Evolutionary conservation across 2,329 filamentous ascomycete species (phyloP).

Genomic region (Colletotrichum horii): DNA sequence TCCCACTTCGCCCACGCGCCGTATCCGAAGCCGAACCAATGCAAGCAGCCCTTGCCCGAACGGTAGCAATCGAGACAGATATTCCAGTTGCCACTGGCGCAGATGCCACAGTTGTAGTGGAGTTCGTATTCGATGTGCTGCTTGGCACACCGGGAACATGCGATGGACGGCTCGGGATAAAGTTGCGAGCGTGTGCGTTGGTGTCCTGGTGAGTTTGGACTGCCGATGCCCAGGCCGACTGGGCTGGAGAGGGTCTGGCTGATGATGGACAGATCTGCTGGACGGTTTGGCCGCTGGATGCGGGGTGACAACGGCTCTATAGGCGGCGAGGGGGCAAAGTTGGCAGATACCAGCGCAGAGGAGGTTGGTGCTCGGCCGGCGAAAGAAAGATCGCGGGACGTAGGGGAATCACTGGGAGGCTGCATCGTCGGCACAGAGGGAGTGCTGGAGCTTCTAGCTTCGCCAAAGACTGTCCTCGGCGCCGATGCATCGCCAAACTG

Average conservation of each 20-base stretch:
- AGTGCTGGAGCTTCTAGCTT: conserved; percentile 47
- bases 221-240: conserved; percentile 34
- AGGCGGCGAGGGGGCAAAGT: conserved; percentile 22
- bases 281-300: conserved; percentile 34
- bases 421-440: conserved; percentile 33
- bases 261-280: conserved; percentile 44
- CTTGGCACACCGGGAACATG: conserved; percentile 74
- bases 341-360: conserved; percentile 8
- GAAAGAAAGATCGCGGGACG: conserved; percentile 37
- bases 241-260: conserved; percentile 33
- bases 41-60: conserved; percentile 74
- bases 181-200: conserved; percentile 52
- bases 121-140: conserved; percentile 82
- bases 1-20: conserved; percentile 74
- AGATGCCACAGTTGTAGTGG: conserved; percentile 81
- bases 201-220: conserved; percentile 38
- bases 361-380: conserved; percentile 35
- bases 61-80: conserved; percentile 85
- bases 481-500: conserved; percentile 41
- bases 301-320: conserved; percentile 12
- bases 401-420: conserved; percentile 23
- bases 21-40: conserved; percentile 89
- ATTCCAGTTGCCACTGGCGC: conserved; percentile 74
- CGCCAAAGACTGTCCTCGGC: conserved; percentile 44
- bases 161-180: conserved; percentile 74